phyloP scores from a whole-genome alignment of 108 stramenopile genomes.

The Pseudonitzschia multistriata region DNA sequence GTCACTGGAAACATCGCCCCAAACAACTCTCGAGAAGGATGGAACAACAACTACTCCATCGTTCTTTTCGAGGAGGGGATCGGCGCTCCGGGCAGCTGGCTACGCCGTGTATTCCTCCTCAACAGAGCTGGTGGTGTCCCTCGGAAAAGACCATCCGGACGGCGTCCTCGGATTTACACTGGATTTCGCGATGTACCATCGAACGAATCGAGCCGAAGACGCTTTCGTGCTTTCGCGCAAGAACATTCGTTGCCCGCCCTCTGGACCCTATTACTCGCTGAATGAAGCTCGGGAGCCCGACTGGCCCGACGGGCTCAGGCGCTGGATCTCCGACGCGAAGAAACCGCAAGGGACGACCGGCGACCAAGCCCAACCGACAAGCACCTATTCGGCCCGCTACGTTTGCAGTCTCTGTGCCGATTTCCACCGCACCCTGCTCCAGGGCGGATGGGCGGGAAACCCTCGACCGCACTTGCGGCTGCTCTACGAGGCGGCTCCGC shows the following conservation, averaged over 20 bases:
- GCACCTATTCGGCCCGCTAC: slow-evolving; percentile 52
- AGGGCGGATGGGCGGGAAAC: slow-evolving; percentile 53
- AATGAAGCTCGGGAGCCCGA: slow-evolving; percentile 29
- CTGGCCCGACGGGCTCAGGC: slow-evolving; percentile 11
- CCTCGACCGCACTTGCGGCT: slow-evolving; percentile 47
- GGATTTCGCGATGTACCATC: neutral
- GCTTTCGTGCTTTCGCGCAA: slow-evolving; percentile 47
- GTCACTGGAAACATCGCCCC: neutral
- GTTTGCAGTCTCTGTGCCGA: slow-evolving; percentile 77
- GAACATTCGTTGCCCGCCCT: neutral
- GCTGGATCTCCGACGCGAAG: slow-evolving; percentile 21
- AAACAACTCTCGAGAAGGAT: slow-evolving; percentile 9
- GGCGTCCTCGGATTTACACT: slow-evolving; percentile 12
- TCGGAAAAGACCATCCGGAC: slow-evolving; percentile 17
- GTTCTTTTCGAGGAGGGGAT: slow-evolving; percentile 44
- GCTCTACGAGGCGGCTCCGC: slow-evolving; percentile 79
- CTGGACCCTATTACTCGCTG: slow-evolving; percentile 21
- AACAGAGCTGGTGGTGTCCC: slow-evolving; percentile 58
- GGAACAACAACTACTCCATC: slow-evolving; percentile 9
- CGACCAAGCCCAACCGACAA: neutral
- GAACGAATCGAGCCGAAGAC: slow-evolving; percentile 8
- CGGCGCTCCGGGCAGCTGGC: slow-evolving; percentile 44
- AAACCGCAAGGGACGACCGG: slow-evolving; percentile 12
- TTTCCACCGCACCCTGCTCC: slow-evolving; percentile 71
- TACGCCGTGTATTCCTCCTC: slow-evolving; percentile 67